Evolutionary conservation across 2,329 filamentous ascomycete genomes (phyloP).

Genomic region (Hysterium pulicare): DNA sequence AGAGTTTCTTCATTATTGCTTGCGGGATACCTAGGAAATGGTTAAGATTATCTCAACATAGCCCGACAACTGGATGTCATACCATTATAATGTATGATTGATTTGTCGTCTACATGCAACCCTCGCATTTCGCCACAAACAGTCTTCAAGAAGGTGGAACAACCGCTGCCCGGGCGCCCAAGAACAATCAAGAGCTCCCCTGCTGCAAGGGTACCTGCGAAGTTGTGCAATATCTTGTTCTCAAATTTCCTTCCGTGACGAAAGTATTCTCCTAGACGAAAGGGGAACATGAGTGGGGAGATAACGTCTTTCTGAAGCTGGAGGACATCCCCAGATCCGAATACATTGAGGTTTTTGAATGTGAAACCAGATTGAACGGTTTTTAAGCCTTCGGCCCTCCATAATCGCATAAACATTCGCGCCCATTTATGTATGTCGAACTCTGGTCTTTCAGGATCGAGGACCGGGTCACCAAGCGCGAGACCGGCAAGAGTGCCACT

Average conservation of each 20-base stretch:
- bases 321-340: slow-evolving; percentile 63
- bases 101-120: slow-evolving; percentile 50
- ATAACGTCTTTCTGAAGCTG: slow-evolving; percentile 67
- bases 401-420: slow-evolving; percentile 46
- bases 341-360: slow-evolving; percentile 64
- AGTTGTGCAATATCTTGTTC: slow-evolving; percentile 55
- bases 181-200: slow-evolving; percentile 50
- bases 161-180: slow-evolving; percentile 55
- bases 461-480: slow-evolving; percentile 44
- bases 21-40: slow-evolving; percentile 23
- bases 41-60: background rate
- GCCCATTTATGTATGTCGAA: slow-evolving; percentile 56
- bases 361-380: slow-evolving; percentile 57
- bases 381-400: slow-evolving; percentile 56
- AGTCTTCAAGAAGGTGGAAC: slow-evolving; percentile 62
- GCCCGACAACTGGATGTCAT: slow-evolving; percentile 16
- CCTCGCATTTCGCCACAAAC: slow-evolving; percentile 60
- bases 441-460: slow-evolving; percentile 52
- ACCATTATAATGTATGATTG: slow-evolving; percentile 61
- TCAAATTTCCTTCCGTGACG: slow-evolving; percentile 46
- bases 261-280: slow-evolving; percentile 57
- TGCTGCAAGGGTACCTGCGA: slow-evolving; percentile 51
- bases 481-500: slow-evolving; percentile 35
- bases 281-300: slow-evolving; percentile 56
- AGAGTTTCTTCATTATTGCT: slow-evolving; percentile 44